Evolutionary conservation across 805 yeast species (phyloP).

Genomic region (Diddensiella santjacobensis): DNA sequence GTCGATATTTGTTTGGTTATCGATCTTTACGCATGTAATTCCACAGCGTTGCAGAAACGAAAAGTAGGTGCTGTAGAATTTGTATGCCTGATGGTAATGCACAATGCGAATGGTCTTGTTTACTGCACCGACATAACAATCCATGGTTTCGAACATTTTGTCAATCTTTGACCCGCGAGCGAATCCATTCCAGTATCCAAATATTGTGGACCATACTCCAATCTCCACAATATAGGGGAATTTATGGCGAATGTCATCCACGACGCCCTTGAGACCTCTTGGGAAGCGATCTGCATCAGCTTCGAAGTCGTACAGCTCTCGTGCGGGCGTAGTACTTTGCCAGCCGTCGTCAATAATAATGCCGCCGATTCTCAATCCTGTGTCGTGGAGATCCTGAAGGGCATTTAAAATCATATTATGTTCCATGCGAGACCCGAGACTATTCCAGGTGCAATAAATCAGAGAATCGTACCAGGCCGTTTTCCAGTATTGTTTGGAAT

Average conservation of each 20-base stretch:
- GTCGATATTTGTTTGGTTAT: conserved; percentile 28
- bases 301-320: conserved; percentile 25
- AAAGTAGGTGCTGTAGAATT: conserved; percentile 30
- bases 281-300: conserved; percentile 28
- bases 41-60: conserved; percentile 24
- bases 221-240: conserved; percentile 28
- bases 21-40: conserved; percentile 29
- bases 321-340: conserved; percentile 24
- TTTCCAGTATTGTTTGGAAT: conserved; percentile 5
- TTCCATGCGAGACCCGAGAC: conserved; percentile 27
- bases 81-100: conserved; percentile 13
- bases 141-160: conserved; percentile 18
- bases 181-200: conserved; percentile 33
- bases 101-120: conserved; percentile 8
- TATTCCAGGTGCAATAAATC: conserved; percentile 35
- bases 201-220: conserved; percentile 34
- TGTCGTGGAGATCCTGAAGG: conserved; percentile 23
- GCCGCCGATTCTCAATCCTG: conserved; percentile 22
- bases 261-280: conserved; percentile 28
- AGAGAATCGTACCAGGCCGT: conserved; percentile 27
- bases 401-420: conserved; percentile 23
- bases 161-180: conserved; percentile 25
- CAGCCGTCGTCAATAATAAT: conserved; percentile 34
- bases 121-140: conserved; percentile 4
- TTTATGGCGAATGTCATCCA: conserved; percentile 19